Percentiles rank a stretch among this genome's conserved stretches.
Evolutionary conservation across 108 stramenopile species (phyloP).

Genomic region (Cyclostephanos invisitatus): DNA sequence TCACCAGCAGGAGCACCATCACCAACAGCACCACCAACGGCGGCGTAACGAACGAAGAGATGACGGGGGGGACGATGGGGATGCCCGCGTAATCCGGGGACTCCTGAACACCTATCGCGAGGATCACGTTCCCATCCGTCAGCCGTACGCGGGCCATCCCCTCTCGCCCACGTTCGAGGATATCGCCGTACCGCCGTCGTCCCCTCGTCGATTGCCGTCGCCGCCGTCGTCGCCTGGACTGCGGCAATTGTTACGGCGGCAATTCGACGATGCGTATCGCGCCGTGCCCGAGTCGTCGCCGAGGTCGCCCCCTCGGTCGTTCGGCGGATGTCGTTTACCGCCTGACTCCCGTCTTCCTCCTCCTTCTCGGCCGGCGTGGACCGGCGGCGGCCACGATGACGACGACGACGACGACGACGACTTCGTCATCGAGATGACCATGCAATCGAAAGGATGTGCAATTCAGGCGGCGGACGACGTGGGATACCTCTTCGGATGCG

Average conservation of each 20-base stretch:
- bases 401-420: neutral
- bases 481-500: slow-evolving; percentile 1
- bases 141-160: neutral
- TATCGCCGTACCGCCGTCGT: neutral
- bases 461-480: neutral
- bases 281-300: neutral
- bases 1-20: too few species aligned
- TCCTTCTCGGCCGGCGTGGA: too few species aligned
- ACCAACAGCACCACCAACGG: too few species aligned
- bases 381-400: neutral
- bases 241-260: neutral
- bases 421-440: neutral
- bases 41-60: neutral
- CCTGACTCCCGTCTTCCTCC: too few species aligned
- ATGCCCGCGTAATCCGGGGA: neutral
- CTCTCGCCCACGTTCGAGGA: neutral
- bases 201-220: neutral
- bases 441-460: neutral
- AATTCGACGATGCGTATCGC: neutral
- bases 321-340: too few species aligned
- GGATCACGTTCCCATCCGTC: neutral
- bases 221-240: neutral
- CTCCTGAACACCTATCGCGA: neutral
- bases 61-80: neutral
- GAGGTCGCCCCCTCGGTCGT: neutral